Evolutionary conservation across 257 asterid species (phyloP).

Genomic region (Solanum etuberosum): DNA sequence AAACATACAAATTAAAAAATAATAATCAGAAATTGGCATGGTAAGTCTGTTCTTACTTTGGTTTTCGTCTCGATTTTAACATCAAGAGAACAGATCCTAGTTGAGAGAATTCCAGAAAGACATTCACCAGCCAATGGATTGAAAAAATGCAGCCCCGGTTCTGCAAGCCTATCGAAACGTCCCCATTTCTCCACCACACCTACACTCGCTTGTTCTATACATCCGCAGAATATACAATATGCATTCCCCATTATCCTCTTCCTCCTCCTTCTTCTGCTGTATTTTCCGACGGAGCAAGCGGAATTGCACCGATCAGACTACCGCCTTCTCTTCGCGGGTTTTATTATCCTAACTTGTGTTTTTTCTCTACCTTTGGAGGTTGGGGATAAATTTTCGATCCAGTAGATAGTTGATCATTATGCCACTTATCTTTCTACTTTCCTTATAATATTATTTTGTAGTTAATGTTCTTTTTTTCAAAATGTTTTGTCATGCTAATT

Average conservation of each 20-base stretch:
- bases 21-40: background rate
- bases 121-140: slow-evolving; percentile 66
- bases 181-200: slow-evolving; percentile 94
- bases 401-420: too few relatives aligned
- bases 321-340: background rate
- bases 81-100: slow-evolving; percentile 82
- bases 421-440: too few relatives aligned
- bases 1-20: background rate
- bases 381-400: too few relatives aligned
- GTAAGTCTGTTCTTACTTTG: slow-evolving; percentile 27
- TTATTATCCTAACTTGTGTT: too few relatives aligned
- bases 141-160: slow-evolving; percentile 68
- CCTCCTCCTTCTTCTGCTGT: background rate
- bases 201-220: slow-evolving; percentile 73
- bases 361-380: too few relatives aligned
- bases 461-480: too few relatives aligned
- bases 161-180: slow-evolving; percentile 62
- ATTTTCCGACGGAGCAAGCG: background rate
- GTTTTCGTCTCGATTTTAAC: slow-evolving; percentile 95
- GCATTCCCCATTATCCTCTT: slow-evolving; percentile 41
- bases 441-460: too few relatives aligned
- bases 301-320: background rate
- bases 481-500: too few relatives aligned
- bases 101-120: slow-evolving; percentile 67
- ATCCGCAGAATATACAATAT: slow-evolving; percentile 44